Conservation (phyloP, 1,284 basidiomycete species). For the Takashimella koratensis region DNA sequence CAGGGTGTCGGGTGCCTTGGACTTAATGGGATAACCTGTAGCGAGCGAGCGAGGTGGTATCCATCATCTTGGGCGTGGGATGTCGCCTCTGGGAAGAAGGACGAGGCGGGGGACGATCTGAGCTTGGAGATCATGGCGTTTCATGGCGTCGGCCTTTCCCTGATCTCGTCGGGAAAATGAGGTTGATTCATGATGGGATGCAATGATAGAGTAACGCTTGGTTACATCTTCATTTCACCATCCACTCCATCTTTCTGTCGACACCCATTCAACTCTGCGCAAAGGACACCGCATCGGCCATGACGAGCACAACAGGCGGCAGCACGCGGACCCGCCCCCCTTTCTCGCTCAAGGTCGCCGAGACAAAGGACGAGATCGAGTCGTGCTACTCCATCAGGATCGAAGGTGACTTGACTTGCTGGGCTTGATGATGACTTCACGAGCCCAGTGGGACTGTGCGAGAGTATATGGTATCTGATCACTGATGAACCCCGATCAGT, state of each 20-base stretch:
- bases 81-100: too few species aligned
- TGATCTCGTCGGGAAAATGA: too few species aligned
- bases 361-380: conserved; percentile 34
- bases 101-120: neutral
- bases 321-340: conserved; percentile 7
- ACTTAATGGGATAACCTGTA: neutral
- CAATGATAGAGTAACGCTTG: too few species aligned
- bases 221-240: neutral
- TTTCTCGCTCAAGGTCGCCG: conserved; percentile 27
- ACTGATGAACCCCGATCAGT: conserved; percentile 23
- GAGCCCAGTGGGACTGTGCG: too few species aligned
- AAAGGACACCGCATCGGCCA: too few species aligned
- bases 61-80: too few species aligned
- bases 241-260: too few species aligned
- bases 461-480: neutral
- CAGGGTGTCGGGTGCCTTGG: neutral
- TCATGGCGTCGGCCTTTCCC: too few species aligned
- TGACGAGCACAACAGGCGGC: too few species aligned
- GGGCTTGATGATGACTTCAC: conserved; percentile 1
- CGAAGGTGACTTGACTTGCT: conserved; percentile 27
- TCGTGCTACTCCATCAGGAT: conserved; percentile 43
- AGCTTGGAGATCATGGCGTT: neutral
- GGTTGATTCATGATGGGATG: too few species aligned
- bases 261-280: neutral
- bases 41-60: too few species aligned